These are phyloP conservation scores for Cytidiella melzeri DNA, from an alignment of 768 basidiomycete species.

Conservation along the genomic window DNA sequence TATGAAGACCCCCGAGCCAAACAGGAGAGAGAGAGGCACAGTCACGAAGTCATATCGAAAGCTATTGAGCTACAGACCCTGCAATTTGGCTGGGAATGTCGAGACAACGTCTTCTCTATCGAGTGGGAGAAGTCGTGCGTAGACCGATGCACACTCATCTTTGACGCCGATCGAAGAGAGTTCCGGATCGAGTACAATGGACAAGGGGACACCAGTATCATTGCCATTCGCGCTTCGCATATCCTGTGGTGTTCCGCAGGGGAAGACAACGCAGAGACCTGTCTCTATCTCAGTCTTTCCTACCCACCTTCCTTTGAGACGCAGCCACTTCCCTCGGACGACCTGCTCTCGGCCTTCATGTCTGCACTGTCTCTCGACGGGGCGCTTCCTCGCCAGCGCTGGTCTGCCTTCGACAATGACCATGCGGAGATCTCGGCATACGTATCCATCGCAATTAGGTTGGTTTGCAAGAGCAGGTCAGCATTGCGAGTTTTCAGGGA, in stretches of 20 bases:
- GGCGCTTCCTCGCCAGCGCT: conserved; percentile 23
- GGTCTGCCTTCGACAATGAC: conserved; percentile 21
- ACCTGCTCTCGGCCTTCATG: neutral
- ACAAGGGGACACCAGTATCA: conserved; percentile 18
- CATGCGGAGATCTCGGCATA: conserved; percentile 43
- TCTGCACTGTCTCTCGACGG: neutral
- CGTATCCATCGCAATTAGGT: conserved; percentile 40
- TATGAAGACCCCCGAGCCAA: conserved; percentile 35
- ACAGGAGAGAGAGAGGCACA: conserved; percentile 28
- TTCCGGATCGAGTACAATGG: conserved; percentile 32
- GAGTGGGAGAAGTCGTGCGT: conserved; percentile 42
- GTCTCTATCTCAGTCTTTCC: conserved; percentile 32
- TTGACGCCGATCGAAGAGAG: conserved; percentile 39
- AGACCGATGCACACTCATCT: conserved; percentile 27
- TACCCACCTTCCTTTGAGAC: conserved; percentile 35
- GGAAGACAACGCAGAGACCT: conserved; percentile 17
- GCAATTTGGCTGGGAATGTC: conserved; percentile 57
- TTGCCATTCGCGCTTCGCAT: conserved; percentile 39
- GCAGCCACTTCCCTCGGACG: neutral
- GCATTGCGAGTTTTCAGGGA: conserved; percentile 34
- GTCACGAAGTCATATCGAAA: conserved; percentile 5
- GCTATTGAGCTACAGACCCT: conserved; percentile 21
- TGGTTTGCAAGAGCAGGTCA: conserved; percentile 33
- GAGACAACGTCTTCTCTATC: conserved; percentile 48
- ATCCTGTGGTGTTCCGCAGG: conserved; percentile 35